Evolutionary conservation across 345 rosid genomes (phyloP), one percentile per base, ranked within the genome.

Genomic region (Balakata baccata): DNA sequence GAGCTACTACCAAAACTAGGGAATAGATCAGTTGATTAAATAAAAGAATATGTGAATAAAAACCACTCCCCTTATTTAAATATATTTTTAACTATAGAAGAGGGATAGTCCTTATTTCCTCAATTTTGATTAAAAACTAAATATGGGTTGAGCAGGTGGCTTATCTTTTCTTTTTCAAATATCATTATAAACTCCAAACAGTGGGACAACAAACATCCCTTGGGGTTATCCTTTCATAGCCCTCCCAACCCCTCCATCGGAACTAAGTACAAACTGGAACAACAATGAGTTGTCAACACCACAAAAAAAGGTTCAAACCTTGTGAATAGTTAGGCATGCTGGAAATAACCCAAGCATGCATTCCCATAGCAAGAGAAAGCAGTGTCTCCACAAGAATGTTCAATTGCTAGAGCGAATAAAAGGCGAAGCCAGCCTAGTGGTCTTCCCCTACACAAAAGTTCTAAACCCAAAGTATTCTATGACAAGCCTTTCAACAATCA

Each of bases 1-100:
- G 72, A 69, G 60, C 64, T 14, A 57, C 47, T 77, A 67, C 54
- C 39, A 51, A 66, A 29, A 65, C 37, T 58, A 12, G 23, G n/a
- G 58, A 68, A n/a, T 69, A 23, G 37, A 53, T 34, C 7, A 34
- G 34, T 53, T 47, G 60, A 3, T 2, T 17, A 38, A 10, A 34
- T 64, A 64, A 9, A 7, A 20, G 50, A 8, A 66, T 8, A 66
- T 12, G 39, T 29, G 8, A 62, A 34, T 58, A 18, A 49, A 22
- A 66, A 46, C 37, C 4, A 46, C 13, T n/a, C 25, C 7, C 17
- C 56, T 52, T 52, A 52, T 52, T 14, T 52, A 52, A 52, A 2
- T 13, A 16, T 52, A 52, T 17, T 52, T 52, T 6, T 14, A n/a
- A n/a, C n/a, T 52, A 52, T 8, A 14, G 51, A 47, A 10, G 51